phyloP scores from a whole-genome alignment of 2,329 filamentous ascomycete genomes.

The Cladosporium cucumerinum region DNA sequence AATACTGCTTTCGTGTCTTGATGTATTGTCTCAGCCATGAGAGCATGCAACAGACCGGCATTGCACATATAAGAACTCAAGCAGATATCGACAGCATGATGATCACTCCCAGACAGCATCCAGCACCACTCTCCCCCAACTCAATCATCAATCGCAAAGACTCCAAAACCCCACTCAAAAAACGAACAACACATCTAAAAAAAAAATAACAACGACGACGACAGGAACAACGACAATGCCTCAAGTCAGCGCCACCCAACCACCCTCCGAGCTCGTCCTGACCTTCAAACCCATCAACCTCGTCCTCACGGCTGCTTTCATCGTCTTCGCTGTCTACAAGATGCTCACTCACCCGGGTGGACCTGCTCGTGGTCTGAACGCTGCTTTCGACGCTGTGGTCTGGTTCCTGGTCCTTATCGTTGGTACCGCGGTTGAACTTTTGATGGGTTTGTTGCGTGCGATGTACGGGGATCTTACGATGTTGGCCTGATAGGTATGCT shows the following conservation, averaged over 20 bases:
- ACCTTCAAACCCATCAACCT: background rate
- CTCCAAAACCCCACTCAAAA: background rate
- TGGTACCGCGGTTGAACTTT: background rate
- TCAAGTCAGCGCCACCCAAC: background rate
- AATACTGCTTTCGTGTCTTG: background rate
- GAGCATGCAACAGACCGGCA: background rate
- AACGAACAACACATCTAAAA: background rate
- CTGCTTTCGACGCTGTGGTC: background rate
- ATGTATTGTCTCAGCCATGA: background rate
- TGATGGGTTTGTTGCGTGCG: background rate
- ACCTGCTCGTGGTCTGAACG: background rate
- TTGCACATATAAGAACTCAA: background rate
- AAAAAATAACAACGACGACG: too few species aligned
- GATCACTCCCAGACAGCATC: background rate
- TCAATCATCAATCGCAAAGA: background rate
- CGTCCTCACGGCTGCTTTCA: background rate
- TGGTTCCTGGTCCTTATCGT: background rate
- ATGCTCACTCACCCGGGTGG: background rate
- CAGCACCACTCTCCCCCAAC: background rate
- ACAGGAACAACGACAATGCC: background rate
- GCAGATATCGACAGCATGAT: background rate
- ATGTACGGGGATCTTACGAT: background rate
- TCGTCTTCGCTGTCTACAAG: background rate
- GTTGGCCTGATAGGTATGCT: background rate
- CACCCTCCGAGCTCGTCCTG: background rate